These are phyloP conservation scores for Fragaria ananassa DNA, from an alignment of 306 rosid species.

Conservation along the genomic window DNA sequence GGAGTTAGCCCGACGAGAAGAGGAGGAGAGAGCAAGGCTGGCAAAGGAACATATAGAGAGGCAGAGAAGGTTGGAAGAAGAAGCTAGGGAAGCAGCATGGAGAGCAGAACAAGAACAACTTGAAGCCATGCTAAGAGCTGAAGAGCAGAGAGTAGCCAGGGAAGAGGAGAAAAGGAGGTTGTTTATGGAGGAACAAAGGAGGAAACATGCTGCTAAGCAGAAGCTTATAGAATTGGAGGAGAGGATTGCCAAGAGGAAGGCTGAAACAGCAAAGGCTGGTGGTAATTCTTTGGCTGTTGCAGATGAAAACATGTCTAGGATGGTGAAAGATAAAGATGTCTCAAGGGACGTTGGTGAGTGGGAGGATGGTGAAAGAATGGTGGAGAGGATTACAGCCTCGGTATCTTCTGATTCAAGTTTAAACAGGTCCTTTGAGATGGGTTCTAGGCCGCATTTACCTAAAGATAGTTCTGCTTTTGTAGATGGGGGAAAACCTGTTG, in stretches of 20 bases:
- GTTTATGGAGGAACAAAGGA: constrained; percentile 78
- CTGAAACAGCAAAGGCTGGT: constrained; percentile 48
- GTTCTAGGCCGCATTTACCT: constrained; percentile 58
- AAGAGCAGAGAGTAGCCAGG: constrained; percentile 75
- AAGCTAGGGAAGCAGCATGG: constrained; percentile 94
- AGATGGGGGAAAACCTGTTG: constrained; percentile 65
- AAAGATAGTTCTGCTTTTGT: constrained; percentile 52
- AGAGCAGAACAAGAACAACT: constrained; percentile 79
- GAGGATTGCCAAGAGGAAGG: constrained; percentile 79
- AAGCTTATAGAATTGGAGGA: constrained; percentile 91
- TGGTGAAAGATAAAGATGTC: constrained; percentile 53
- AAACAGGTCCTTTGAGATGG: constrained; percentile 59
- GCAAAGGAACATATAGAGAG: constrained; percentile 82
- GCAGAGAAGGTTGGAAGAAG: constrained; percentile 83
- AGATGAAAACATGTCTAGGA: constrained; percentile 48
- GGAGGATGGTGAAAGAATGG: constrained; percentile 96
- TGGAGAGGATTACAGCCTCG: constrained; percentile 72
- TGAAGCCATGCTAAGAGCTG: constrained; percentile 70
- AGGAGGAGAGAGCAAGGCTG: constrained; percentile 66
- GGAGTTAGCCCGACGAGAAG: constrained; percentile 83
- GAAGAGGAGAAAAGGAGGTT: constrained; percentile 82
- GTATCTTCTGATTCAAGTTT: constrained; percentile 81
- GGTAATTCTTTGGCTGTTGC: constrained; percentile 33
- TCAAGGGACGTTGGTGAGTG: constrained; percentile 72
- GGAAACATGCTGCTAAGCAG: constrained; percentile 89